Percentiles rank a stretch among this genome's conserved stretches.
Conservation (phyloP, 352 stramenopile genomes). For the Phytophthora parvispora region DNA sequence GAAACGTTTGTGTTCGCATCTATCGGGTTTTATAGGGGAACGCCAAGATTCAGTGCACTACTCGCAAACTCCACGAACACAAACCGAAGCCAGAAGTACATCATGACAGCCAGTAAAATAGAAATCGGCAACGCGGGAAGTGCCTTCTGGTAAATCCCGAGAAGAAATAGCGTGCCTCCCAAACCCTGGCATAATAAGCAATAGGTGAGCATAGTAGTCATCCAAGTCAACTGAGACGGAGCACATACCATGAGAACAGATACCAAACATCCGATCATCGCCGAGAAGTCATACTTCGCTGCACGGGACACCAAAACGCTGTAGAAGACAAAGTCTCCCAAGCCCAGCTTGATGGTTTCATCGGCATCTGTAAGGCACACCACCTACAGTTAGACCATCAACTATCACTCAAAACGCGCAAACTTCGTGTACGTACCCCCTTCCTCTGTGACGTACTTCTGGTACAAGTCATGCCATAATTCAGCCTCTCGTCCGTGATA, state of each 20-base stretch:
- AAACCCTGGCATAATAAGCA: constrained; percentile 72
- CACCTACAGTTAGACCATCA: constrained; percentile 5
- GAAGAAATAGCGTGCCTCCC: constrained; percentile 95
- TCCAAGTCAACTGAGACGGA: neutral
- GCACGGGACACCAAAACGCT: constrained; percentile 98
- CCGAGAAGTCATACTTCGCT: constrained; percentile 96
- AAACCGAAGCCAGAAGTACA: constrained; percentile 87
- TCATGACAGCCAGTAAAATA: constrained; percentile 77
- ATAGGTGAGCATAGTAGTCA: constrained; percentile 9
- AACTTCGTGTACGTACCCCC: constrained; percentile 37
- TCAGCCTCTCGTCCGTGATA: constrained; percentile 81
- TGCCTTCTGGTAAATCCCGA: constrained; percentile 97
- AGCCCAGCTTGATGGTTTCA: constrained; percentile 94
- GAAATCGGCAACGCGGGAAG: constrained; percentile 98
- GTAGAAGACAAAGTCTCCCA: constrained; percentile 99
- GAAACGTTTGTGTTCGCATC: constrained; percentile 14
- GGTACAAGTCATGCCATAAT: constrained; percentile 81
- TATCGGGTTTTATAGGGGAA: constrained; percentile 36
- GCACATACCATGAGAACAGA: constrained; percentile 92
- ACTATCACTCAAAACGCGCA: neutral
- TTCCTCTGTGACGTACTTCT: constrained; percentile 79
- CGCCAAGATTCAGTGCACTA: constrained; percentile 46
- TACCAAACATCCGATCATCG: constrained; percentile 95
- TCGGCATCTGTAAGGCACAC: constrained; percentile 53
- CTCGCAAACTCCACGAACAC: constrained; percentile 79